phyloP scores from a whole-genome alignment of 371 early-diverging fungal genomes.

The Sporodiniella umbellata region DNA sequence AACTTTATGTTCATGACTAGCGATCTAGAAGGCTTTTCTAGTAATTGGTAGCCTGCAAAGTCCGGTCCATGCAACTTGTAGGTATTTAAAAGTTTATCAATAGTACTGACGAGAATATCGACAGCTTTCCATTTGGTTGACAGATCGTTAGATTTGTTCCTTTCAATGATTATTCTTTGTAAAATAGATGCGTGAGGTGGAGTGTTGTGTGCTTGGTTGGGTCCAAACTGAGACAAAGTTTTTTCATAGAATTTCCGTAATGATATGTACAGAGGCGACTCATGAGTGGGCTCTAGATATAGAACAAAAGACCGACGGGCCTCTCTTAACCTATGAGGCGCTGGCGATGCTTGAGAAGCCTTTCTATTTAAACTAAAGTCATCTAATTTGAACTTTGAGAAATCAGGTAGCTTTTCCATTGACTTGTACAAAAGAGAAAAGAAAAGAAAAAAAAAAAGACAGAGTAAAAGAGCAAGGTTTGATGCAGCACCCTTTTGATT shows the following conservation, averaged over 20 bases:
- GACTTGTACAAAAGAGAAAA: neutral
- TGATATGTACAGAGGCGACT: constrained; percentile 22
- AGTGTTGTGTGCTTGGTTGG: constrained; percentile 32
- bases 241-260: constrained; percentile 27
- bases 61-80: constrained; percentile 13
- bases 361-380: constrained; percentile 21
- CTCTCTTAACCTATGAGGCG: constrained; percentile 29
- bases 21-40: constrained; percentile 24
- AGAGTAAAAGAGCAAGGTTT: neutral
- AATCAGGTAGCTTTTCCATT: constrained; percentile 17
- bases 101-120: constrained; percentile 10
- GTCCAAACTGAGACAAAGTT: constrained; percentile 22
- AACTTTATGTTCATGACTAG: constrained; percentile 21
- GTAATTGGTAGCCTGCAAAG: constrained; percentile 24
- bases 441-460: neutral
- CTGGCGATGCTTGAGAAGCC: constrained; percentile 14
- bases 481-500: neutral
- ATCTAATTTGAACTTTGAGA: constrained; percentile 26
- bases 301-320: constrained; percentile 25
- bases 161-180: constrained; percentile 19
- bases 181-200: constrained; percentile 23
- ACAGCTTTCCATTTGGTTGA: constrained; percentile 24
- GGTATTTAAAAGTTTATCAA: constrained; percentile 15
- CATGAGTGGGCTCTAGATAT: constrained; percentile 25
- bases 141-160: constrained; percentile 14